Conservation (phyloP, 2,329 filamentous ascomycete species). For the Penicillium sp. region DNA sequence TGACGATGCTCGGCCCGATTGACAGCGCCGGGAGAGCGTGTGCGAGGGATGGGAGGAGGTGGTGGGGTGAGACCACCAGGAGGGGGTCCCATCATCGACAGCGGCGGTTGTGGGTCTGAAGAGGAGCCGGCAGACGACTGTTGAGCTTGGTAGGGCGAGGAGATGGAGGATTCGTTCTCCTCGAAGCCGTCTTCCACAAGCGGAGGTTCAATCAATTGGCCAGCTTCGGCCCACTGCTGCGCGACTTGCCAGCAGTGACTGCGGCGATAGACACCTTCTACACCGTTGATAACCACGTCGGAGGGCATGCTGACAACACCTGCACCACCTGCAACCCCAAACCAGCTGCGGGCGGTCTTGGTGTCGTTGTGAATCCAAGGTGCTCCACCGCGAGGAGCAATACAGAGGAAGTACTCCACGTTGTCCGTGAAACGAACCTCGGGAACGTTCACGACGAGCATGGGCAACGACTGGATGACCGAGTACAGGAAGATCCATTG, state of each 20-base stretch:
- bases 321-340: slow-evolving; percentile 59
- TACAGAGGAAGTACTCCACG: slow-evolving; percentile 52
- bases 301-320: slow-evolving; percentile 62
- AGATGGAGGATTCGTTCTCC: slow-evolving; percentile 39
- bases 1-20: slow-evolving; percentile 39
- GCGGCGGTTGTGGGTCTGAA: slow-evolving; percentile 34
- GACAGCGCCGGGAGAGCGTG: slow-evolving; percentile 31
- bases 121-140: slow-evolving; percentile 39
- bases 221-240: slow-evolving; percentile 57
- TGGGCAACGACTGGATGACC: slow-evolving; percentile 49
- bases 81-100: slow-evolving; percentile 32
- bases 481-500: slow-evolving; percentile 54
- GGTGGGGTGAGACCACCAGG: slow-evolving; percentile 33
- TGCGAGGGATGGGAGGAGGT: slow-evolving; percentile 36
- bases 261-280: slow-evolving; percentile 66
- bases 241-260: slow-evolving; percentile 69
- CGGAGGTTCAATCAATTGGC: slow-evolving; percentile 33
- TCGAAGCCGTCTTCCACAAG: slow-evolving; percentile 36
- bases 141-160: slow-evolving; percentile 38
- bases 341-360: slow-evolving; percentile 47
- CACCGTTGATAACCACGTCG: slow-evolving; percentile 64
- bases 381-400: slow-evolving; percentile 48
- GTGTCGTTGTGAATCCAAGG: slow-evolving; percentile 50
- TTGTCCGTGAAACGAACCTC: slow-evolving; percentile 45
- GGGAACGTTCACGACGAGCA: slow-evolving; percentile 51